Evolutionary conservation across 352 stramenopile genomes (phyloP).

Genomic region (Globisporangium spiculum): DNA sequence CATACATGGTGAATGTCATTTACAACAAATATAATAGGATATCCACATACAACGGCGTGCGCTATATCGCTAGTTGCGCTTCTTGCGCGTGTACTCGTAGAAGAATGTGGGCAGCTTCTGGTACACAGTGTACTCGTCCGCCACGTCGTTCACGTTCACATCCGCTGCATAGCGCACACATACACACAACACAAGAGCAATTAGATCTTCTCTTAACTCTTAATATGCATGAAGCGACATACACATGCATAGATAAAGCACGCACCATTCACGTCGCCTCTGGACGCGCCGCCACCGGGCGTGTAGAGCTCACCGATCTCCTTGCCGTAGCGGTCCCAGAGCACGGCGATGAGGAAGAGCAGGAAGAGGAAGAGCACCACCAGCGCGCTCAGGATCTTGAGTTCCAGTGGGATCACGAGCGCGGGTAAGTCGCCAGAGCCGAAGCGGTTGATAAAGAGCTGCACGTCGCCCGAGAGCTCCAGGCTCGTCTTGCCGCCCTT

Average conservation of each 20-base stretch:
- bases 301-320: constrained; percentile 84
- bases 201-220: neutral
- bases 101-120: constrained; percentile 86
- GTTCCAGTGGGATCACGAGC: constrained; percentile 48
- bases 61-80: constrained; percentile 33
- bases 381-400: constrained; percentile 67
- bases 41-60: neutral
- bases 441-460: constrained; percentile 19
- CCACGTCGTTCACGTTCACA: constrained; percentile 62
- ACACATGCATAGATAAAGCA: no score
- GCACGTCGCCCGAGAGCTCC: constrained; percentile 30
- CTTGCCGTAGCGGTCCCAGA: constrained; percentile 85
- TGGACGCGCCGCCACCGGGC: constrained; percentile 24
- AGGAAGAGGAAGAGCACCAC: constrained; percentile 75
- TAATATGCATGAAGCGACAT: no score
- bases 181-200: neutral
- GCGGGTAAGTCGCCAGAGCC: constrained; percentile 20
- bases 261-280: constrained; percentile 26
- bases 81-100: constrained; percentile 84
- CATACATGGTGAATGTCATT: neutral
- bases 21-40: neutral
- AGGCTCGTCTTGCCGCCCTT: constrained; percentile 11
- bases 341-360: constrained; percentile 73
- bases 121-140: constrained; percentile 82
- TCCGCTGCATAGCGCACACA: constrained; percentile 23